Evolutionary conservation across 768 basidiomycete species (phyloP).

Genomic region (Panaeolus papilionaceus): DNA sequence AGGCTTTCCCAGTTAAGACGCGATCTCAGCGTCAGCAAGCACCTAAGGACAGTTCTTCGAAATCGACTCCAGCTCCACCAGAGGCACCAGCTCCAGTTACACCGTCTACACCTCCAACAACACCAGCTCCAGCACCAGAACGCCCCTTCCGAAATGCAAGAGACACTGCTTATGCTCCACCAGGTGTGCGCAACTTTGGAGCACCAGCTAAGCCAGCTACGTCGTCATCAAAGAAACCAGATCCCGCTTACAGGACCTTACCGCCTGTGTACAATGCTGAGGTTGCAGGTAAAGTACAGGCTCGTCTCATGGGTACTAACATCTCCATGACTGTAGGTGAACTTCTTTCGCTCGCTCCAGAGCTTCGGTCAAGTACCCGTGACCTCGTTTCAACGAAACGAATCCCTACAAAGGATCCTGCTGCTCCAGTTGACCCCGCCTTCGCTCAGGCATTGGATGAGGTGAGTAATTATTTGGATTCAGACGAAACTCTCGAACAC

Average conservation of each 20-base stretch:
- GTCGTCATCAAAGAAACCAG: background rate
- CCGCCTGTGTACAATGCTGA: background rate
- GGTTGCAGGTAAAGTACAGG: background rate
- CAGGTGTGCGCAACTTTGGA: background rate
- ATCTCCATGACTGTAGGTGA: background rate
- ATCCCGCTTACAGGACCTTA: background rate
- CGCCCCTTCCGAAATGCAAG: background rate
- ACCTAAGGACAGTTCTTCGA: background rate
- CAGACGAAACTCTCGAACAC: too few relatives aligned
- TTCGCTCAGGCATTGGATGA: too few relatives aligned
- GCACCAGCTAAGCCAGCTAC: background rate
- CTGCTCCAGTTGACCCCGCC: background rate
- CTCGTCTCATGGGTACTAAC: background rate
- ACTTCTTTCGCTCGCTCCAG: background rate
- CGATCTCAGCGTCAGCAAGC: background rate
- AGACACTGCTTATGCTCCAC: background rate
- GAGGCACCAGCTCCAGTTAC: background rate
- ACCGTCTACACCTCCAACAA: background rate
- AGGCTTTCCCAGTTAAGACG: background rate
- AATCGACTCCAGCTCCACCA: background rate
- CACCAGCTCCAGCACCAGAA: background rate
- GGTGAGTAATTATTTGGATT: too few relatives aligned
- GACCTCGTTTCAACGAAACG: constrained; percentile 1
- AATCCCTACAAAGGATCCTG: background rate
- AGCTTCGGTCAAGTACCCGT: background rate